Evolutionary conservation across 23 red algal genomes (phyloP), one percentile per base, ranked within the genome.

Genomic region (Pyropia yezoensis): DNA sequence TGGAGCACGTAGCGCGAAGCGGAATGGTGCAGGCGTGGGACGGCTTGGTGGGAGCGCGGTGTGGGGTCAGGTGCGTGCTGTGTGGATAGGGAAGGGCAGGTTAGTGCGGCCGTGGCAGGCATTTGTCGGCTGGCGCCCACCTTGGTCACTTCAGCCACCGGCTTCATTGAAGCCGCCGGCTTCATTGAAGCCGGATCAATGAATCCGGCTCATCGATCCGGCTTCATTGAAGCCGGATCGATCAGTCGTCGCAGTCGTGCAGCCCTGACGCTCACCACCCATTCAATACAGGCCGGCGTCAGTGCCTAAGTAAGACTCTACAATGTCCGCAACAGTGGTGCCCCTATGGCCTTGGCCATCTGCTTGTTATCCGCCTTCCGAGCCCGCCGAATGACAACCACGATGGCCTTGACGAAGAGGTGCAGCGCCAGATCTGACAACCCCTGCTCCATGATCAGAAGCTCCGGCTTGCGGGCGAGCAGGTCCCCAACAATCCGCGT

Each of bases 361-460:
- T 86, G 77, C 39, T 89, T 87, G 60, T 91, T 91, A 49, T 98
- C 94, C 12, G 86, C 88, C 80, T 90, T 91, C 4, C 88, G 71
- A 33, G 91, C 53, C 18, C 94, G 82, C 49, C 94, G 49, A 62
- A 98, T 89, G 14, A 77, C 78, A 4, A 74, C 73, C 33, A 98
- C 74, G 16, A 67, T 65, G 50, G 71, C 75, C 71, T 78, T 86
- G n/a, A 47, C 66, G 16, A 98, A 57, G 7, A 91, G 59, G 61
- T 98, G 86, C 25, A 87, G 73, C 24, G 94, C 94, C 27, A 98
- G 71, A 61, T 98, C 94, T 54, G 67, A 77, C 47, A 88, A 69
- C 26, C 94, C 94, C 62, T 98, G 91, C 82, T 98, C 94, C 18
- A 82, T 98, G 51, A 98, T 91, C 14, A 98, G 74, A 23, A 98